These are phyloP conservation scores for Coemansia sp. DNA, from an alignment of 192 early-diverging fungal genomes.

Conservation along the genomic window DNA sequence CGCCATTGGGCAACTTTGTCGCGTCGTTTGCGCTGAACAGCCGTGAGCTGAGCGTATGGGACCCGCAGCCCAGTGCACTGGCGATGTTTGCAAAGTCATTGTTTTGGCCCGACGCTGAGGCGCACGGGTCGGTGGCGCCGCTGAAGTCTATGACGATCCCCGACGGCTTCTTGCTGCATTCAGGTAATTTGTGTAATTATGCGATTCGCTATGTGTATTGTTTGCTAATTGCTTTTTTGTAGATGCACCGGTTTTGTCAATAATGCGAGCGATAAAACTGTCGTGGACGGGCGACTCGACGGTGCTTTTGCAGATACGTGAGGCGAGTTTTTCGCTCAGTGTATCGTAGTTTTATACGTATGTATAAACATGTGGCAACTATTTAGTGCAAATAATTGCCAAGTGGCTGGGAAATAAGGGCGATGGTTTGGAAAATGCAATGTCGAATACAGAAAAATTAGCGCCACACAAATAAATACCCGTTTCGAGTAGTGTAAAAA, in stretches of 20 bases:
- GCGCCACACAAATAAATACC: too few relatives aligned
- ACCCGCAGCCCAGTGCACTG: slow-evolving; percentile 48
- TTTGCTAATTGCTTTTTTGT: background rate
- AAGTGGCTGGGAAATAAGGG: too few relatives aligned
- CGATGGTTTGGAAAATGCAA: too few relatives aligned
- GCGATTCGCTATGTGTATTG: background rate
- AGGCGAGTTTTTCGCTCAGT: slow-evolving; percentile 48
- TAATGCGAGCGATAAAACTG: slow-evolving; percentile 25
- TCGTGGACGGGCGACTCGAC: slow-evolving; percentile 46
- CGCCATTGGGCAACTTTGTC: slow-evolving; percentile 46
- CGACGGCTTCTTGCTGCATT: slow-evolving; percentile 23
- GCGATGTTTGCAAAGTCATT: slow-evolving; percentile 51
- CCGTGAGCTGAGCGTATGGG: slow-evolving; percentile 45
- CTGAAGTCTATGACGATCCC: slow-evolving; percentile 48
- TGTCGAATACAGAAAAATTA: too few relatives aligned
- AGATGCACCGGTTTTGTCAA: background rate
- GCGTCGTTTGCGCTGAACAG: slow-evolving; percentile 51
- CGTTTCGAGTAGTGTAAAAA: too few relatives aligned
- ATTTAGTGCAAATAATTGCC: too few relatives aligned
- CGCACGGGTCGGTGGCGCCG: slow-evolving; percentile 36
- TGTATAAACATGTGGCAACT: background rate
- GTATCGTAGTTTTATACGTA: slow-evolving; percentile 10
- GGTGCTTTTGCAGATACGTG: slow-evolving; percentile 38
- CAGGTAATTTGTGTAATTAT: slow-evolving; percentile 12
- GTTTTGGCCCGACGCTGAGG: slow-evolving; percentile 26